Evolutionary conservation across 1,139 yeast genomes (phyloP).

Genomic region (Sugiyamaella xylanicola): DNA sequence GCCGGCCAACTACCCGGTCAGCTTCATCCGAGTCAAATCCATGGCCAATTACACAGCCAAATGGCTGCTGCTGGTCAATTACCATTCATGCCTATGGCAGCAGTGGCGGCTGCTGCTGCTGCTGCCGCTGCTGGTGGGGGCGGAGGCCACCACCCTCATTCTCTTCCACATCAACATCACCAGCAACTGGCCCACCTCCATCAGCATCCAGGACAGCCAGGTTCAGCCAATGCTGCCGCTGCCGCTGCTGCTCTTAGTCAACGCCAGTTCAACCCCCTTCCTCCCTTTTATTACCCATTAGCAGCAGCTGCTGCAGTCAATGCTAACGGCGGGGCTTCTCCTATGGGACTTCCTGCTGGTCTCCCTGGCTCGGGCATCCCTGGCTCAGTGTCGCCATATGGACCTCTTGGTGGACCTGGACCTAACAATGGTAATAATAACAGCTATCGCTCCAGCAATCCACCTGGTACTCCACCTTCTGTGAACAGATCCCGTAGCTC

Average conservation of each 20-base stretch:
- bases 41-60: not conserved
- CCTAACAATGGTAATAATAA: slow-evolving; percentile 2
- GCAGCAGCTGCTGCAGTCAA: slow-evolving; percentile 18
- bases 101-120: slow-evolving; percentile 24
- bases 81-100: slow-evolving; percentile 19
- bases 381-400: slow-evolving; percentile 13
- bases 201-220: slow-evolving; percentile 2
- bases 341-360: slow-evolving; percentile 12
- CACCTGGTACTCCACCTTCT: slow-evolving; percentile 12
- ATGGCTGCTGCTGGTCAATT: slow-evolving; percentile 12
- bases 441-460: slow-evolving; percentile 9
- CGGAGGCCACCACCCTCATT: not conserved
- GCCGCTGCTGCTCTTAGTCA: slow-evolving; percentile 26
- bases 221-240: slow-evolving; percentile 15
- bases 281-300: slow-evolving; percentile 20
- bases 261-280: slow-evolving; percentile 20
- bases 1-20: slow-evolving; percentile 8
- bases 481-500: slow-evolving; percentile 18
- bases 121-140: slow-evolving; percentile 17
- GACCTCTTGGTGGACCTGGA: slow-evolving; percentile 9
- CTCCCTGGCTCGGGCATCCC: slow-evolving; percentile 14
- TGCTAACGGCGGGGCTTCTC: slow-evolving; percentile 12
- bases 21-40: slow-evolving; percentile 6
- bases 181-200: not conserved
- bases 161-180: not conserved